Evolutionary conservation across 371 early-diverging fungal genomes (phyloP), one percentile per base, ranked within the genome.

Genomic region (Mortierella sp.): DNA sequence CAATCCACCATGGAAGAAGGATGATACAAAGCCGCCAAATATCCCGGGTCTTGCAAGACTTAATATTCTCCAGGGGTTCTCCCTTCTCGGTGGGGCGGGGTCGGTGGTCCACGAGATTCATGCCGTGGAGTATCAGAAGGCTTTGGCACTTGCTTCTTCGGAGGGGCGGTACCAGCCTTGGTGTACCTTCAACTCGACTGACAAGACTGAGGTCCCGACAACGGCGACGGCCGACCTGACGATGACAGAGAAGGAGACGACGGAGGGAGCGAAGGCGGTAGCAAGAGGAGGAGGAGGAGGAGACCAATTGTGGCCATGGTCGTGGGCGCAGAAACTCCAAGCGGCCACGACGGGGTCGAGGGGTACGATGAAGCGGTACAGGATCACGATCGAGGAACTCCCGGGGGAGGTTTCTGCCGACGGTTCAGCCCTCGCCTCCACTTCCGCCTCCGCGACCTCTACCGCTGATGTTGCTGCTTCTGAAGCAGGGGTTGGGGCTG

Each of bases 341-440:
- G 41, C 68, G 10, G 21, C 38, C 24, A 68, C 68, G 68, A 68
- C 68, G 68, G 68, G 68, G 8, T 38, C 68, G 38, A 68, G 68
- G 24, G 68, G 68, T 0, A 68, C 72, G 7, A 24, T 79, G 71
- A 79, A 74, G 44, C 79, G 74, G 35, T 83, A 83, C 71, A 55
- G 58, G 55, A 79, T 83, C 68, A 83, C 79, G 27, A 70, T 83
- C 35, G 76, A 83, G 29, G 83, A 83, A 29, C 29, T 83, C 21
- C 49, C 74, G 4, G 78, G 72, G 4, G 70, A 75, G 12, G 49
- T 24, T 21, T 56, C 35, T 43, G 18, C 14, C n/a, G 44, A 58
- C 27, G 41, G 38, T 41, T 18, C 24, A 27, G 14, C 32, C 32
- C 24, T 56, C 56, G 32, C 11, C 24, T 21, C 68, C 10, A 21